phyloP scores from a whole-genome alignment of 306 rosid genomes.

The Hippophae tibetana region DNA sequence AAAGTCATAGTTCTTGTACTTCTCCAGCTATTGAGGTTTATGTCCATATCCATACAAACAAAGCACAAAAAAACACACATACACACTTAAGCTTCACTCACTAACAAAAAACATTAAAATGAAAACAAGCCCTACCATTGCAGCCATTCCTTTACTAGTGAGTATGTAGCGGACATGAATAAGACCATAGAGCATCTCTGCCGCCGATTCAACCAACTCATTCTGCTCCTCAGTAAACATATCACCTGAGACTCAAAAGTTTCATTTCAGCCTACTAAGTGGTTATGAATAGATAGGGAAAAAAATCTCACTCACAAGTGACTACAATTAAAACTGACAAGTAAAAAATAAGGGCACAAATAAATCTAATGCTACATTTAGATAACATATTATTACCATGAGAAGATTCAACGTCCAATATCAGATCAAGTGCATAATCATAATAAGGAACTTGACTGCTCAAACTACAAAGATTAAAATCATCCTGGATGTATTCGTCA shows the following conservation, averaged over 20 bases:
- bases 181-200: constrained; percentile 96
- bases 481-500: constrained; percentile 94
- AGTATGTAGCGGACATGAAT: constrained; percentile 87
- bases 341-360: too few relatives aligned
- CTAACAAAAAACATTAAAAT: not conserved
- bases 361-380: not conserved
- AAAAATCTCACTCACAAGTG: not conserved
- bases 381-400: constrained; percentile 48
- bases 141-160: constrained; percentile 92
- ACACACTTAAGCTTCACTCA: too few relatives aligned
- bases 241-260: constrained; percentile 41
- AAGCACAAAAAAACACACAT: not conserved
- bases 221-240: constrained; percentile 96
- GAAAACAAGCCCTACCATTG: constrained; percentile 51
- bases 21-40: constrained; percentile 58
- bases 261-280: too few relatives aligned
- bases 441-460: constrained; percentile 99
- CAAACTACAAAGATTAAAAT: constrained; percentile 87
- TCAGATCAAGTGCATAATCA: constrained; percentile 93
- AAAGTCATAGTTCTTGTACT: constrained; percentile 86
- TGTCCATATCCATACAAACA: constrained; percentile 4
- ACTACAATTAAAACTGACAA: not conserved
- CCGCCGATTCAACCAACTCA: constrained; percentile 94
- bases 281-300: too few relatives aligned
- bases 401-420: constrained; percentile 94